Conservation (phyloP, 495 filamentous ascomycete species). For the Daldinia vernicosa region DNA sequence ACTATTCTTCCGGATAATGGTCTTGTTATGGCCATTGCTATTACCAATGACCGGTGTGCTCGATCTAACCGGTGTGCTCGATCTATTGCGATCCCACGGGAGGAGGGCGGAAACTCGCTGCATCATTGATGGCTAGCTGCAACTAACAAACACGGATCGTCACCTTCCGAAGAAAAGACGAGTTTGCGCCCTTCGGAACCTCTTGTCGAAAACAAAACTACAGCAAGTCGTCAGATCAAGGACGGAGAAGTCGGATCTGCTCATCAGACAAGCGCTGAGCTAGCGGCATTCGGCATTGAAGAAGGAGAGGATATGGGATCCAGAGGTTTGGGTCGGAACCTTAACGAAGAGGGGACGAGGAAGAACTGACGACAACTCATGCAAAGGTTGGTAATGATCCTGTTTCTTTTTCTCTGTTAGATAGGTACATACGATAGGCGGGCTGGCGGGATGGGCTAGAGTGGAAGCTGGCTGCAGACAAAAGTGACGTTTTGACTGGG, state of each 20-base stretch:
- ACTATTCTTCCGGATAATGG: constrained; percentile 38
- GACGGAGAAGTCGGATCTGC: constrained; percentile 14
- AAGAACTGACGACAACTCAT: constrained; percentile 38
- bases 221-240: constrained; percentile 16
- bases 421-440: constrained; percentile 33
- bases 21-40: constrained; percentile 17
- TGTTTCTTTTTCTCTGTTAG: constrained; percentile 15
- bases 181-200: constrained; percentile 20
- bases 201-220: constrained; percentile 28
- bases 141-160: constrained; percentile 36
- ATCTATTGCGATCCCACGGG: constrained; percentile 59
- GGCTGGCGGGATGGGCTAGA: constrained; percentile 20
- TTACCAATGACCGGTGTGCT: constrained; percentile 36
- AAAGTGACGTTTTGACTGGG: constrained; percentile 44
- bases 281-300: constrained; percentile 37
- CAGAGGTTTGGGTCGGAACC: constrained; percentile 24
- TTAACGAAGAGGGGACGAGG: constrained; percentile 23
- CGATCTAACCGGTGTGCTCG: constrained; percentile 45
- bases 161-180: constrained; percentile 26
- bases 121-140: constrained; percentile 48
- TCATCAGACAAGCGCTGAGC: constrained; percentile 26
- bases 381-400: constrained; percentile 25
- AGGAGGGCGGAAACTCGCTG: constrained; percentile 61
- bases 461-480: constrained; percentile 27
- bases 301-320: constrained; percentile 16